Conservation (phyloP, 2,329 filamentous ascomycete genomes). For the Pezicula rhizophila region DNA sequence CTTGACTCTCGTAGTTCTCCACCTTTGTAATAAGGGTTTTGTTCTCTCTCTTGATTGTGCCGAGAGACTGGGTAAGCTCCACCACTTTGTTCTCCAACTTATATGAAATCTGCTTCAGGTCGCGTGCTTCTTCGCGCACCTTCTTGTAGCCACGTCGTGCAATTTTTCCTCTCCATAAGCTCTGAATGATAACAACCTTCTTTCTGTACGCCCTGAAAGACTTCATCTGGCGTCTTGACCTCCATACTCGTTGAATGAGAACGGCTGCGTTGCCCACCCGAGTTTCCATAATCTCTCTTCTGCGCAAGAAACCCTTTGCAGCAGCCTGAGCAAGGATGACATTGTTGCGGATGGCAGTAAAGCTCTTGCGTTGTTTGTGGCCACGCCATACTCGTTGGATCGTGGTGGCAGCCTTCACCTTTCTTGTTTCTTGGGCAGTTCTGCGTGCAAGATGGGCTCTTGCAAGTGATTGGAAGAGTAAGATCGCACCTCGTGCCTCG, state of each 20-base stretch:
- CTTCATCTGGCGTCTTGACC: conserved; percentile 70
- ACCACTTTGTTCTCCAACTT: conserved; percentile 99
- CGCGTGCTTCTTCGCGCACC: conserved; percentile 88
- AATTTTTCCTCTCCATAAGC: conserved; percentile 78
- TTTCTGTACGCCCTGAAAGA: conserved; percentile 83
- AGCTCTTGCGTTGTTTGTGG: conserved; percentile 79
- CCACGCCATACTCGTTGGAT: conserved; percentile 96
- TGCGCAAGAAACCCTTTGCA: conserved; percentile 85
- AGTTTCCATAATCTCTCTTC: conserved; percentile 89
- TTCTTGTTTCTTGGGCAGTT: conserved; percentile 73
- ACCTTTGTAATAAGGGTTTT: conserved; percentile 82
- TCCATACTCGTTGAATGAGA: conserved; percentile 86
- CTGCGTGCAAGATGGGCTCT: conserved; percentile 75
- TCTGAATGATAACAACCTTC: conserved; percentile 87
- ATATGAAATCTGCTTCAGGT: conserved; percentile 99
- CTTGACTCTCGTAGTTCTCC: conserved; percentile 90
- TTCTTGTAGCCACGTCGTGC: conserved; percentile 84
- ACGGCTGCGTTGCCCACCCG: conserved; percentile 86
- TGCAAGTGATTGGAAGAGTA: conserved; percentile 71
- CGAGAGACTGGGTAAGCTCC: conserved; percentile 89
- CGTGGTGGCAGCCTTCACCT: conserved; percentile 79
- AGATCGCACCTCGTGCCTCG: conserved; percentile 74
- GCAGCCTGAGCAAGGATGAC: conserved; percentile 83
- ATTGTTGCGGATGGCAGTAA: conserved; percentile 71
- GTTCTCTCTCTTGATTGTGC: conserved; percentile 91